phyloP scores from a whole-genome alignment of 2,329 filamentous ascomycete species.

The Dactylellina parvicollis region DNA sequence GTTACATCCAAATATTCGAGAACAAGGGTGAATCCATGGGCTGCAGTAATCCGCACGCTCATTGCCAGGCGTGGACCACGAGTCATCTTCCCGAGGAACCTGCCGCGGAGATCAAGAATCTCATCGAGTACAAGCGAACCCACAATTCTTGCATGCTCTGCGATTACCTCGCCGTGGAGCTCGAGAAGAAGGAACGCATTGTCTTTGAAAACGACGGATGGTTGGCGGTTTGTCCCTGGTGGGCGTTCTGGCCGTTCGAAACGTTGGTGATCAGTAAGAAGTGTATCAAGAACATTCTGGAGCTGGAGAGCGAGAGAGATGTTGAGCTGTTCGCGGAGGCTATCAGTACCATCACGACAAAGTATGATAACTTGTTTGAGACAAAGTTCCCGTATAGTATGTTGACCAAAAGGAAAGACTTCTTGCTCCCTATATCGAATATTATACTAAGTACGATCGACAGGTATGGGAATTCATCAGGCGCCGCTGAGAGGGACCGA shows the following conservation, averaged over 20 bases:
- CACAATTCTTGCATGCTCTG: constrained; percentile 78
- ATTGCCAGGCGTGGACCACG: constrained; percentile 96
- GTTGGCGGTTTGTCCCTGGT: constrained; percentile 92
- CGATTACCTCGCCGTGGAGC: constrained; percentile 87
- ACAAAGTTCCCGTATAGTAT: constrained; percentile 94
- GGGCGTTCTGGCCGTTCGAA: constrained; percentile 97
- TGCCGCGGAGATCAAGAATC: constrained; percentile 77
- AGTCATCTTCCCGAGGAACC: constrained; percentile 91
- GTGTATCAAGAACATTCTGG: constrained; percentile 84
- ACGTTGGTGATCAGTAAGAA: constrained; percentile 86
- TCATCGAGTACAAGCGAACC: constrained; percentile 79
- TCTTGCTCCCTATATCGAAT: not conserved
- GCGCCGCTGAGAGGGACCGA: constrained; percentile 83
- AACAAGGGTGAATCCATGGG: constrained; percentile 99
- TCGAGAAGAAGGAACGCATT: constrained; percentile 81
- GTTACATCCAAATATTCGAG: constrained; percentile 99
- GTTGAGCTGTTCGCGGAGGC: constrained; percentile 79
- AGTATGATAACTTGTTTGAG: constrained; percentile 97
- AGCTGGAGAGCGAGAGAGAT: constrained; percentile 75
- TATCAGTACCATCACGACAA: constrained; percentile 84
- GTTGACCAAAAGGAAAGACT: not conserved
- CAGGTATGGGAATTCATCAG: constrained; percentile 92
- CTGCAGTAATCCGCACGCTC: constrained; percentile 97
- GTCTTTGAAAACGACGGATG: constrained; percentile 89
- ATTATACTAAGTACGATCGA: not conserved